A percentile compares a stretch with the other conserved stretches of the same genome.
These are phyloP conservation scores for Penicillium vulpinum DNA, from an alignment of 2,329 filamentous ascomycete species.

Conservation along the genomic window DNA sequence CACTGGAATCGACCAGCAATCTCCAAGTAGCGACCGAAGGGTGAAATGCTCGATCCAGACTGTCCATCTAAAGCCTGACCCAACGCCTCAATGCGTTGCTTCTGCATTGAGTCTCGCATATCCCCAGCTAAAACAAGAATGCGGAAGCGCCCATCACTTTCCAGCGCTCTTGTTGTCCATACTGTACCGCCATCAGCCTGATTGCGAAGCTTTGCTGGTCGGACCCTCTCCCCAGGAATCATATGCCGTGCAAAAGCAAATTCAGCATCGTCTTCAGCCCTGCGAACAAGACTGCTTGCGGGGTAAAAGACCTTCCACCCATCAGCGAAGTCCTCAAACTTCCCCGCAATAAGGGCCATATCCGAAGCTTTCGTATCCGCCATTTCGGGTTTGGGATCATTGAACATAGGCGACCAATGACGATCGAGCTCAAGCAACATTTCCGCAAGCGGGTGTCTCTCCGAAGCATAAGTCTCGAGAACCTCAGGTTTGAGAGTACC, in stretches of 20 bases:
- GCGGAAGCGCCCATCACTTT: conserved; percentile 38
- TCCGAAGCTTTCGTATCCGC: conserved; percentile 12
- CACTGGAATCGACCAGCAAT: conserved; percentile 42
- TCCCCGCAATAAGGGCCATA: conserved; percentile 17
- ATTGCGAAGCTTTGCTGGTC: conserved; percentile 18
- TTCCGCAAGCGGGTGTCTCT: conserved; percentile 62
- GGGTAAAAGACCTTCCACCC: conserved; percentile 15
- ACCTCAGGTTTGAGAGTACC: conserved; percentile 42
- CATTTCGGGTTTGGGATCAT: background rate
- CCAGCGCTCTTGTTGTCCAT: conserved; percentile 27
- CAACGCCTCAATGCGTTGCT: conserved; percentile 49
- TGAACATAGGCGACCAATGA: conserved; percentile 23
- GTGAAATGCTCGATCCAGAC: conserved; percentile 17
- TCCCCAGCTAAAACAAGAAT: conserved; percentile 61
- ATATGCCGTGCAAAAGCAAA: background rate
- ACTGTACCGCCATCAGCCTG: conserved; percentile 15
- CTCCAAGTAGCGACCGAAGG: conserved; percentile 48
- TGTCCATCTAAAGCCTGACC: conserved; percentile 42
- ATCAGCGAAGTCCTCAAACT: conserved; percentile 20
- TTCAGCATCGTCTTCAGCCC: background rate
- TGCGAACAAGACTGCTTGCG: conserved; percentile 7
- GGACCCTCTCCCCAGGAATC: conserved; percentile 23
- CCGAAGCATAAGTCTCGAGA: conserved; percentile 53
- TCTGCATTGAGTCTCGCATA: conserved; percentile 49
- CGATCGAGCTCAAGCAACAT: conserved; percentile 67